These are phyloP conservation scores for Colletotrichum tofieldiae DNA, from an alignment of 2,329 filamentous ascomycete genomes.

Conservation along the genomic window DNA sequence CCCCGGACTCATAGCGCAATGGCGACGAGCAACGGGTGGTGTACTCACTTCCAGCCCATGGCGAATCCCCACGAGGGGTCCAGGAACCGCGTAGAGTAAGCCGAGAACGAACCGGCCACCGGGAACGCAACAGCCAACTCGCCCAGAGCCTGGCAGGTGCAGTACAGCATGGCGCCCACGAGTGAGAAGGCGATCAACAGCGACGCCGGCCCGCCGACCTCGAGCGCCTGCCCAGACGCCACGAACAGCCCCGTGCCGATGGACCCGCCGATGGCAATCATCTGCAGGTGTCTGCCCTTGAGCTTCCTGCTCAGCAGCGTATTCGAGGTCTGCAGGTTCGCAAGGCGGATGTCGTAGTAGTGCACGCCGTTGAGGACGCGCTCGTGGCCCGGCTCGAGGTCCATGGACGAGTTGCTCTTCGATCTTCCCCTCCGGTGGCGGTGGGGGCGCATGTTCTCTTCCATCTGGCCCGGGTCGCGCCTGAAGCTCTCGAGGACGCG, in stretches of 20 bases:
- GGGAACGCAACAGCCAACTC: constrained; percentile 94
- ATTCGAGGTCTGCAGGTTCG: constrained; percentile 81
- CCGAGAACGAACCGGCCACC: constrained; percentile 91
- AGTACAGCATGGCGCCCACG: constrained; percentile 90
- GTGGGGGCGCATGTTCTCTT: constrained; percentile 46
- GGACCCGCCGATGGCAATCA: constrained; percentile 96
- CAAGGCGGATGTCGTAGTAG: constrained; percentile 70
- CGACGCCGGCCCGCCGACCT: constrained; percentile 82
- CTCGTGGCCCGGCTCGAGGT: constrained; percentile 47
- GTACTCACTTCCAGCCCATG: constrained; percentile 90
- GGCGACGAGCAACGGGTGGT: not conserved
- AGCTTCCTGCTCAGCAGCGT: constrained; percentile 83
- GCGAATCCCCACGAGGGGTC: constrained; percentile 96
- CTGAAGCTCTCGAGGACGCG: constrained; percentile 75
- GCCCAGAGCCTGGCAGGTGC: constrained; percentile 91
- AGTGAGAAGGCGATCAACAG: constrained; percentile 84
- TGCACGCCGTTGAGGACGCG: constrained; percentile 58
- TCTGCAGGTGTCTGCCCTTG: constrained; percentile 90
- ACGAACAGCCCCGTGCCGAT: constrained; percentile 94
- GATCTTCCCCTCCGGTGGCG: constrained; percentile 53
- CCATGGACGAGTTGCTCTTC: constrained; percentile 55
- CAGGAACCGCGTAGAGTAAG: constrained; percentile 92
- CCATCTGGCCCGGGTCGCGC: constrained; percentile 68
- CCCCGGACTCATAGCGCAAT: not conserved
- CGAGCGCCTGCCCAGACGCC: constrained; percentile 81